These are phyloP conservation scores for Trichophyton mentagrophytes DNA, from an alignment of 2,329 filamentous ascomycete species.

Conservation along the genomic window DNA sequence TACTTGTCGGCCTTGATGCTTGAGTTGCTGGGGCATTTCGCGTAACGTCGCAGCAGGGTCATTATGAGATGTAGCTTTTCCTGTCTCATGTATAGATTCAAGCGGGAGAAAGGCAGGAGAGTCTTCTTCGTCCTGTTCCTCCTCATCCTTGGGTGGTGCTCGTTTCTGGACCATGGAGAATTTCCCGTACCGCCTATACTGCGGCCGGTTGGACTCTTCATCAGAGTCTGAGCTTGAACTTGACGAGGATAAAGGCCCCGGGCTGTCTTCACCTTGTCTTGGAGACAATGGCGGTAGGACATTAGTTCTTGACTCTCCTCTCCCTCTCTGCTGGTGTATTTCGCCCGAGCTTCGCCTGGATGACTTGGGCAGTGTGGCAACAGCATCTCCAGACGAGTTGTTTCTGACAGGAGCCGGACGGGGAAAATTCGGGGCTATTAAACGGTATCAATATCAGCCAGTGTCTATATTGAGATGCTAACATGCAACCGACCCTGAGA, in stretches of 20 bases:
- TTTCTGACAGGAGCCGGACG: background rate
- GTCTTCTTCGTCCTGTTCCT: slow-evolving; percentile 33
- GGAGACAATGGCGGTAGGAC: slow-evolving; percentile 20
- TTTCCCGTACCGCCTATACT: slow-evolving; percentile 29
- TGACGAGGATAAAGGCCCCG: slow-evolving; percentile 12
- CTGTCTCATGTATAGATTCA: slow-evolving; percentile 7
- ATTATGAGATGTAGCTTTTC: slow-evolving; percentile 16
- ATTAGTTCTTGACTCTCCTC: background rate
- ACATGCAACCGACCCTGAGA: background rate
- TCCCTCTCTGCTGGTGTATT: background rate
- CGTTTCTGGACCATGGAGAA: slow-evolving; percentile 25
- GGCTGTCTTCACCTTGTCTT: slow-evolving; percentile 24
- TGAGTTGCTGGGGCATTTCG: slow-evolving; percentile 21
- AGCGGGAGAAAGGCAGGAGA: slow-evolving; percentile 36
- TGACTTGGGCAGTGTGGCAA: background rate
- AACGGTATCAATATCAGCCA: background rate
- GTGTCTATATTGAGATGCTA: no score
- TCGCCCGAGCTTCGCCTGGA: slow-evolving; percentile 11
- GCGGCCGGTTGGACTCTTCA: slow-evolving; percentile 22
- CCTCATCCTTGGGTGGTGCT: slow-evolving; percentile 15
- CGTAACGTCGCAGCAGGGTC: slow-evolving; percentile 33
- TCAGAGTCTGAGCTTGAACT: slow-evolving; percentile 21
- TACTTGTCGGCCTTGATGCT: slow-evolving; percentile 19
- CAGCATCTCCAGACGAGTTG: background rate
- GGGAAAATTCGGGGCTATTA: background rate